These are phyloP conservation scores for Nakazawaea pomicola DNA, from an alignment of 805 yeast species.

Conservation along the genomic window DNA sequence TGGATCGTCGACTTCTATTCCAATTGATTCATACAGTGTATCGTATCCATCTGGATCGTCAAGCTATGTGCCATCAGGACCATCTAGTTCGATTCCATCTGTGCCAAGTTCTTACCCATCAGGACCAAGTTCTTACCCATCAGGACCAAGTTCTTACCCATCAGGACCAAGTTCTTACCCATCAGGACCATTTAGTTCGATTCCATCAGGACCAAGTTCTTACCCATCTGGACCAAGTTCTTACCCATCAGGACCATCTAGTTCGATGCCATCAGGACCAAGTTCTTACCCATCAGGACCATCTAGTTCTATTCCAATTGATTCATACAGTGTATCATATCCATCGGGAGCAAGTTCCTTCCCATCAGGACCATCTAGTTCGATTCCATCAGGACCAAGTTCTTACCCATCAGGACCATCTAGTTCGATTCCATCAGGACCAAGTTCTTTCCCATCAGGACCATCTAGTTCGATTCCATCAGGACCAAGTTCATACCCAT, in stretches of 20 bases:
- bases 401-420: neutral
- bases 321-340: too few relatives aligned
- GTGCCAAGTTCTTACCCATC: too few relatives aligned
- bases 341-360: too few relatives aligned
- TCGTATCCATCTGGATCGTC: too few relatives aligned
- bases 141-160: neutral
- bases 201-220: neutral
- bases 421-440: neutral
- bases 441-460: neutral
- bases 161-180: neutral
- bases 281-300: neutral
- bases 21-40: too few relatives aligned
- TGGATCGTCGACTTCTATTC: too few relatives aligned
- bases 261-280: neutral
- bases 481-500: neutral
- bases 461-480: neutral
- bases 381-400: neutral
- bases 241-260: neutral
- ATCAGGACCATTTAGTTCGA: neutral
- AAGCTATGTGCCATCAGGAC: too few relatives aligned
- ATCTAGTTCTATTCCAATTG: constrained; percentile 1
- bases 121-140: neutral
- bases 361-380: neutral
- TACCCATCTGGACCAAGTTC: neutral
- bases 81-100: too few relatives aligned